Evolutionary conservation across 495 filamentous ascomycete genomes (phyloP).

Genomic region (Penicillium canescens): DNA sequence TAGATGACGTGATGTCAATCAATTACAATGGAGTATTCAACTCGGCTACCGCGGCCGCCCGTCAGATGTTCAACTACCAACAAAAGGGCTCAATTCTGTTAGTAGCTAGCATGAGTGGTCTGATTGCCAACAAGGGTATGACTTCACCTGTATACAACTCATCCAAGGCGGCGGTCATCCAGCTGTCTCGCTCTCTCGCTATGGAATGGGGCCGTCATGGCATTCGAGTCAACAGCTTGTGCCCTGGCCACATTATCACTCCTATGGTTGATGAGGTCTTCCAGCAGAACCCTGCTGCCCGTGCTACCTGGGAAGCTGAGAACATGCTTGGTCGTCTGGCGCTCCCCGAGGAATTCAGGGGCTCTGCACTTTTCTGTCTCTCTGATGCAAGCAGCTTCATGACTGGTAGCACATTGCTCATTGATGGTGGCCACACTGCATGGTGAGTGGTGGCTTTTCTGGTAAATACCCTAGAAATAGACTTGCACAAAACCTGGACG

Average conservation of each 20-base stretch:
- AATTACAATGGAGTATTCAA: conserved; percentile 79
- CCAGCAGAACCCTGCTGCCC: conserved; percentile 58
- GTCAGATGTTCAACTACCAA: conserved; percentile 67
- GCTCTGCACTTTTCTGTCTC: conserved; percentile 60
- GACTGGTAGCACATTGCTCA: conserved; percentile 62
- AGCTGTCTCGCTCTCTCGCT: conserved; percentile 62
- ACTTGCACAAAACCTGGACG: background rate
- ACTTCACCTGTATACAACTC: conserved; percentile 68
- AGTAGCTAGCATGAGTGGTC: conserved; percentile 79
- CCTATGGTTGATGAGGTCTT: conserved; percentile 72
- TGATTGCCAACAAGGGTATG: conserved; percentile 75
- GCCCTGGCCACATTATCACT: conserved; percentile 71
- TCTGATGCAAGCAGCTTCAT: conserved; percentile 71
- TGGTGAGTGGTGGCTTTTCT: conserved; percentile 32
- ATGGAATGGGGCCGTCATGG: conserved; percentile 72
- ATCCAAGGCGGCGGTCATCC: conserved; percentile 69
- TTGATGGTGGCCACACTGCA: conserved; percentile 66
- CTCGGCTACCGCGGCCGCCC: conserved; percentile 74
- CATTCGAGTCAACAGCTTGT: conserved; percentile 67
- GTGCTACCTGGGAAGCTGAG: conserved; percentile 62
- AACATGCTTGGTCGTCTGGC: conserved; percentile 71
- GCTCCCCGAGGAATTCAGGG: conserved; percentile 64
- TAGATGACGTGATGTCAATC: conserved; percentile 67
- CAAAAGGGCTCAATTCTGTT: conserved; percentile 66
- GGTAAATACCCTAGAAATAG: background rate